phyloP scores from a whole-genome alignment of 352 stramenopile species.

The Phytophthora agathidicida region DNA sequence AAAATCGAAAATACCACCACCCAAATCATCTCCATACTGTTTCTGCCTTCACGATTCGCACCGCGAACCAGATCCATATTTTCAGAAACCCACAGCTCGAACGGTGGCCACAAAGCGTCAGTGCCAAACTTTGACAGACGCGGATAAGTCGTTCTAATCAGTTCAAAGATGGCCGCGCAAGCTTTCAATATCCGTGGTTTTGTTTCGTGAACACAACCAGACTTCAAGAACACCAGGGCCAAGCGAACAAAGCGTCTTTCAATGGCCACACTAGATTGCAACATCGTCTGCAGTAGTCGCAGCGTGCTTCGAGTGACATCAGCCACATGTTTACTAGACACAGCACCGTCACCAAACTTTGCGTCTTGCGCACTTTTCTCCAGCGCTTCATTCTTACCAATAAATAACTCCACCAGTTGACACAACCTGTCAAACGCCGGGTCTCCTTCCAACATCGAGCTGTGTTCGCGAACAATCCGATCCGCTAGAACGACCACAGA shows the following conservation, averaged over 20 bases:
- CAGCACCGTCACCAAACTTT: conserved; percentile 5
- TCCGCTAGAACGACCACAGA: conserved; percentile 41
- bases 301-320: conserved; percentile 40
- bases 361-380: conserved; percentile 4
- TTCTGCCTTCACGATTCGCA: conserved; percentile 13
- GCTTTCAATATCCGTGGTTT: conserved; percentile 24
- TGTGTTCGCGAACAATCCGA: conserved; percentile 39
- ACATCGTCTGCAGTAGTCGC: conserved; percentile 41
- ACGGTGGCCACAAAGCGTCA: conserved; percentile 45
- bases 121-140: conserved; percentile 34
- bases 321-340: conserved; percentile 28
- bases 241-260: conserved; percentile 50
- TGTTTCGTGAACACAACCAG: conserved; percentile 12
- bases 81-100: conserved; percentile 33
- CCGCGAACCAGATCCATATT: conserved; percentile 23
- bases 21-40: conserved; percentile 24
- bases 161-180: conserved; percentile 28
- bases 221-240: conserved; percentile 40
- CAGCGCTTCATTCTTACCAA: conserved; percentile 40
- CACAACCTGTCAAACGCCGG: conserved; percentile 40
- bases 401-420: conserved; percentile 44
- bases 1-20: conserved; percentile 36
- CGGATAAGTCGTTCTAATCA: conserved; percentile 30
- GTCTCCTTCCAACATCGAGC: conserved; percentile 38
- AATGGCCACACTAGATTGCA: conserved; percentile 25